Conservation (phyloP, 495 filamentous ascomycete genomes). For the Penicillium coprophilum region DNA sequence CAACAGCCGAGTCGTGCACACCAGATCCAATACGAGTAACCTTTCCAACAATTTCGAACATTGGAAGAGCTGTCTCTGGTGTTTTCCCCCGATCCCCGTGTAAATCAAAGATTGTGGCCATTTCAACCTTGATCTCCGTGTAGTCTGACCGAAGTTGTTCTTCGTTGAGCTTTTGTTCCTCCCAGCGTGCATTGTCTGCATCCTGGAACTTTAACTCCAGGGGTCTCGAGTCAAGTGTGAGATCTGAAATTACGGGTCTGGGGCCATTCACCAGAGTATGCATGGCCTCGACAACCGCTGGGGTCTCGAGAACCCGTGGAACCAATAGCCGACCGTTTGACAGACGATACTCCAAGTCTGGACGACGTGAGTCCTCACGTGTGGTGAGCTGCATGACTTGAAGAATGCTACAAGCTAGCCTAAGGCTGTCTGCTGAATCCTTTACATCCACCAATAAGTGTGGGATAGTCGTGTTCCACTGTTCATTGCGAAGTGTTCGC, state of each 20-base stretch:
- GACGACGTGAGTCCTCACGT: conserved; percentile 11
- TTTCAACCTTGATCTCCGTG: conserved; percentile 21
- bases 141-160: conserved; percentile 13
- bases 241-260: conserved; percentile 13
- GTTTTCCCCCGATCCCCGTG: conserved; percentile 10
- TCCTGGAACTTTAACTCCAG: conserved; percentile 19
- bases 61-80: conserved; percentile 17
- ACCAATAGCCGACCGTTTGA: conserved; percentile 20
- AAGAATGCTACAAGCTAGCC: conserved; percentile 15
- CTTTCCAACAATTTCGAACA: conserved; percentile 20
- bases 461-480: conserved; percentile 17
- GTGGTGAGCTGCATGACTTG: conserved; percentile 24
- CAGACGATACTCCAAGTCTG: conserved; percentile 24
- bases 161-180: conserved; percentile 7
- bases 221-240: conserved; percentile 11
- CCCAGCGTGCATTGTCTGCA: conserved; percentile 16
- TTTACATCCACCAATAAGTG: conserved; percentile 17
- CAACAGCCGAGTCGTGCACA: conserved; percentile 19
- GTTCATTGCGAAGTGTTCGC: conserved; percentile 28
- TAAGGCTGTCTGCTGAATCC: conserved; percentile 12
- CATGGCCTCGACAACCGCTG: conserved; percentile 26
- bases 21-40: conserved; percentile 18
- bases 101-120: conserved; percentile 17
- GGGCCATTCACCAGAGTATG: conserved; percentile 22
- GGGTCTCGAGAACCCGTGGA: conserved; percentile 20